Evolutionary conservation across 208 protist genomes (phyloP).

Genomic region (Trypanosoma avium): DNA sequence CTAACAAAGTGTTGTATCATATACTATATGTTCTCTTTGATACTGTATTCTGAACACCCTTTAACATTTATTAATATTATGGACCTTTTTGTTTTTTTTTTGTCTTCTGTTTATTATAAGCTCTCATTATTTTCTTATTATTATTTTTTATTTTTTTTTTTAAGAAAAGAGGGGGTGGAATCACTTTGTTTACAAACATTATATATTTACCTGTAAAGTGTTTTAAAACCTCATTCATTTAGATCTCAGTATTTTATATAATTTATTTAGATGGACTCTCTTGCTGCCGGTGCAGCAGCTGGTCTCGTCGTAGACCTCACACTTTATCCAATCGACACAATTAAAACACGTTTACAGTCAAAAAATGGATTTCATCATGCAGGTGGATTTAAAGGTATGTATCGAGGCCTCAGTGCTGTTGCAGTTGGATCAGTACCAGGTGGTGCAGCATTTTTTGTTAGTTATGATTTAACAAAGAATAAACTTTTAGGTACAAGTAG

Average conservation of each 20-base stretch:
- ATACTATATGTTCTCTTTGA: neutral
- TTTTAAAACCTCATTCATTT: too few relatives aligned
- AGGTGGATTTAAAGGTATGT: conserved; percentile 85
- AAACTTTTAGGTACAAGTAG: conserved; percentile 18
- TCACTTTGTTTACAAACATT: too few relatives aligned
- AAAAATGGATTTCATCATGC: conserved; percentile 72
- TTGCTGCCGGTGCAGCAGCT: conserved; percentile 80
- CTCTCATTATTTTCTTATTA: neutral
- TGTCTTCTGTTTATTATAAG: conserved; percentile 1
- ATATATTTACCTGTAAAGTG: too few relatives aligned
- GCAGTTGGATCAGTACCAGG: conserved; percentile 86
- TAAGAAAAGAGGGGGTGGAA: conserved; percentile 1
- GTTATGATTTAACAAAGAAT: conserved; percentile 70
- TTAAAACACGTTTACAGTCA: conserved; percentile 92
- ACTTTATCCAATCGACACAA: conserved; percentile 92
- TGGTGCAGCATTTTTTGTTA: conserved; percentile 87
- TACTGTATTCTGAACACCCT: neutral
- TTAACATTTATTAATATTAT: conserved; percentile 1
- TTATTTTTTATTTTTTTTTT: neutral
- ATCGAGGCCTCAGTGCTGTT: conserved; percentile 84
- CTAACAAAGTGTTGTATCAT: neutral
- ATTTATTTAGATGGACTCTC: conserved; percentile 58
- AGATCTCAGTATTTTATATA: neutral
- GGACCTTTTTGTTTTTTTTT: conserved; percentile 6
- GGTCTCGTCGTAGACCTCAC: conserved; percentile 87